Evolutionary conservation across 1,284 basidiomycete genomes (phyloP).

Genomic region (Mycena citricolor): DNA sequence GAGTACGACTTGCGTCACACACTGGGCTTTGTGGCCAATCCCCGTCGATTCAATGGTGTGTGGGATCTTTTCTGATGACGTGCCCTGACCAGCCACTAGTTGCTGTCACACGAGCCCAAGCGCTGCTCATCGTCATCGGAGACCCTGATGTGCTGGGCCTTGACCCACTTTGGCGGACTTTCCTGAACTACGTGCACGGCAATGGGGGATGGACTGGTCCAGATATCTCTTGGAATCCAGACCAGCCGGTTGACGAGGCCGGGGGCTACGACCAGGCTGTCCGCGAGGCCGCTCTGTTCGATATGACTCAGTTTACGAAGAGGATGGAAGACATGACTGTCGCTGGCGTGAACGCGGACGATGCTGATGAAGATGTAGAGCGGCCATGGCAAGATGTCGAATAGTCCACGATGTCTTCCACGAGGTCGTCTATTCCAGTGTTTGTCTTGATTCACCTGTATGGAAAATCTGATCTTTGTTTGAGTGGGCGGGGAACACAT

Average conservation of each 20-base stretch:
- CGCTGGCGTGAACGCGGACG: slow-evolving; percentile 35
- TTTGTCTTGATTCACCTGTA: too few species aligned
- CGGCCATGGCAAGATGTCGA: slow-evolving; percentile 52
- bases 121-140: slow-evolving; percentile 55
- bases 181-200: slow-evolving; percentile 50
- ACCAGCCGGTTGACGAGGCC: slow-evolving; percentile 35
- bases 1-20: slow-evolving; percentile 45
- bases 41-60: slow-evolving; percentile 63
- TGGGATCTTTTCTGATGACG: too few species aligned
- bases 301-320: slow-evolving; percentile 53
- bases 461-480: too few species aligned
- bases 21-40: slow-evolving; percentile 54
- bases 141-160: slow-evolving; percentile 51
- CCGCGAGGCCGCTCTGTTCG: slow-evolving; percentile 35
- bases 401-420: too few species aligned
- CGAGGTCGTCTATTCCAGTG: too few species aligned
- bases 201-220: slow-evolving; percentile 54
- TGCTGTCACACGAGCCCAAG: slow-evolving; percentile 56
- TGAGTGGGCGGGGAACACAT: too few species aligned
- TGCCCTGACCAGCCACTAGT: too few species aligned
- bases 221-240: slow-evolving; percentile 50
- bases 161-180: slow-evolving; percentile 51
- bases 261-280: slow-evolving; percentile 39
- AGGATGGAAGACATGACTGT: slow-evolving; percentile 47
- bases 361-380: slow-evolving; percentile 47